phyloP scores from a whole-genome alignment of 768 basidiomycete species.

The Asterophora lycoperdoides region DNA sequence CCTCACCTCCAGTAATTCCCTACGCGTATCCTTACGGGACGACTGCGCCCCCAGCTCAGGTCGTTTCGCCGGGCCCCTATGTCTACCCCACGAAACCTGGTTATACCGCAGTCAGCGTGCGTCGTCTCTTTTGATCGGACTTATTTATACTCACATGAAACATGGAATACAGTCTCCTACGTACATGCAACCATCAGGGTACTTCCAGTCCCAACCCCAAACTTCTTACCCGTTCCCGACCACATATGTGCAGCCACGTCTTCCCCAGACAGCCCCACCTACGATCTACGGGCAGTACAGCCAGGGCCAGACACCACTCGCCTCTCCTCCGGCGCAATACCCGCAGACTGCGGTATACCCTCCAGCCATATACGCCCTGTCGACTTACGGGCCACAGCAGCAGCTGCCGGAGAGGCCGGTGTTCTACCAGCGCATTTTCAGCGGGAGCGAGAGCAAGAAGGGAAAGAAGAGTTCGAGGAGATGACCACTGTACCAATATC shows the following conservation, averaged over 20 bases:
- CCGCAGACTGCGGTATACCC: conserved; percentile 8
- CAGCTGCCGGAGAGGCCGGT: conserved; percentile 2
- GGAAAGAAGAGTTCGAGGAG: conserved; percentile 1
- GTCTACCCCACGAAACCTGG: background rate
- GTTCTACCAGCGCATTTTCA: conserved; percentile 10
- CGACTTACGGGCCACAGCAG: conserved; percentile 7
- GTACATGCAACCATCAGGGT: conserved; percentile 1
- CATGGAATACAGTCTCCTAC: background rate
- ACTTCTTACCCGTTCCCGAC: background rate
- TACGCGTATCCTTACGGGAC: conserved; percentile 5
- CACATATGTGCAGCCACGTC: background rate
- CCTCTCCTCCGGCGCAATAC: conserved; percentile 8
- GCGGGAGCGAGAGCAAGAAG: background rate
- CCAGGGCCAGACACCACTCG: background rate
- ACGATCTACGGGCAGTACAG: background rate
- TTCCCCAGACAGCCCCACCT: conserved; percentile 3
- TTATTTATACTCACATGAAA: background rate
- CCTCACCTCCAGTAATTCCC: conserved; percentile 2
- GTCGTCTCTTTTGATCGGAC: background rate
- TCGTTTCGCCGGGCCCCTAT: conserved; percentile 1
- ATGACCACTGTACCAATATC: no score
- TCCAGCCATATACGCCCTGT: conserved; percentile 6
- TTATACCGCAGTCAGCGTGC: conserved; percentile 1
- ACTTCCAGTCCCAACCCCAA: background rate
- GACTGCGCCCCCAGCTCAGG: background rate